phyloP scores from a whole-genome alignment of 441 rosid species.

The Arabidopsis hybrid region DNA sequence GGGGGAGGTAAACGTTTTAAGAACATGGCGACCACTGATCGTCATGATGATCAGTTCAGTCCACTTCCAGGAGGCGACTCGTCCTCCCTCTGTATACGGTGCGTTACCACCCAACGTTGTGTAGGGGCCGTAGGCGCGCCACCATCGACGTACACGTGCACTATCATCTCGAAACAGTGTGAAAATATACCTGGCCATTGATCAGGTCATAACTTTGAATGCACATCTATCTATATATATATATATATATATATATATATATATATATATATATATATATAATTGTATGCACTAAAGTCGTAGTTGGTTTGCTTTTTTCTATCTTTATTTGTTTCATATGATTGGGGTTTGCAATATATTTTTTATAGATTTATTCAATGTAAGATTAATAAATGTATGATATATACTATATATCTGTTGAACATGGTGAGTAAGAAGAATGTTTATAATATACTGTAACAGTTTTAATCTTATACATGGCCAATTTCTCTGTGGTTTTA shows the following conservation, averaged over 20 bases:
- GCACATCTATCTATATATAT: no score
- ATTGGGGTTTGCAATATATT: not conserved
- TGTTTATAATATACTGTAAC: not conserved
- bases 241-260: no score
- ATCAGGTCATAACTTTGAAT: not conserved
- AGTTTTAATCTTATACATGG: not conserved
- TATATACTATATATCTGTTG: not conserved
- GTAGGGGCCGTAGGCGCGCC: slow-evolving; percentile 11
- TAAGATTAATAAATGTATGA: no score
- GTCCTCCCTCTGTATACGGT: slow-evolving; percentile 7
- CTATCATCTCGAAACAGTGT: not conserved
- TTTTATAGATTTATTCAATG: not conserved
- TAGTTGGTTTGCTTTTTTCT: not conserved
- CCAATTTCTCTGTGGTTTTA: not conserved
- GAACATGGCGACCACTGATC: not conserved
- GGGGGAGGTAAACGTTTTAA: not conserved
- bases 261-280: not conserved
- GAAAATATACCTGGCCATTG: slow-evolving; percentile 13
- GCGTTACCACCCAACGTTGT: not conserved
- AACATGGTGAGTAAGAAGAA: not conserved
- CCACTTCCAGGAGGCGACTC: not conserved
- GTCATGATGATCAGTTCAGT: slow-evolving; percentile 1
- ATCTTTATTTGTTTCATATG: not conserved
- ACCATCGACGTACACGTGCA: not conserved
- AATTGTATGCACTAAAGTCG: not conserved